Evolutionary conservation across 108 stramenopile species (phyloP).

Genomic region (Nitzschia palea): DNA sequence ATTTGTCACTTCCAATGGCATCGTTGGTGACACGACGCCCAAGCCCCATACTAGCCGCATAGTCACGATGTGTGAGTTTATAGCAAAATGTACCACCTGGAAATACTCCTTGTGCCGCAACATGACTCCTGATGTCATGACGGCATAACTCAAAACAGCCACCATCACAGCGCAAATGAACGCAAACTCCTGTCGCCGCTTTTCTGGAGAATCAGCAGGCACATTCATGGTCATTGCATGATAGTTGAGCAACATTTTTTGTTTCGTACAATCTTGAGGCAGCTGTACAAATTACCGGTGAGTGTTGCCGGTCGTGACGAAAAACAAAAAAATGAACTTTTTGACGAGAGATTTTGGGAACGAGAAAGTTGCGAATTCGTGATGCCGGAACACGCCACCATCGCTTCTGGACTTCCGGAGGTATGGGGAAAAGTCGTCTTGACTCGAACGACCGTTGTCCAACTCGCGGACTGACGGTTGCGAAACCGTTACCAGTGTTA

Average conservation of each 20-base stretch:
- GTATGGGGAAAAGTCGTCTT: too few relatives aligned
- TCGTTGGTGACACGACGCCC: constrained; percentile 17
- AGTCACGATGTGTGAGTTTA: constrained; percentile 59
- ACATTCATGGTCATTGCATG: constrained; percentile 76
- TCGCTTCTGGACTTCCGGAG: too few relatives aligned
- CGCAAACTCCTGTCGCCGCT: constrained; percentile 52
- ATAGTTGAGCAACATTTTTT: constrained; percentile 63
- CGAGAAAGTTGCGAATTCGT: too few relatives aligned
- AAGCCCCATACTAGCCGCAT: constrained; percentile 52
- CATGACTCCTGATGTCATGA: constrained; percentile 55
- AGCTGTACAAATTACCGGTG: too few relatives aligned
- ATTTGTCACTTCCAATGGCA: constrained; percentile 18
- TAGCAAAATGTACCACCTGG: constrained; percentile 70
- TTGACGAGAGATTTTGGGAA: too few relatives aligned
- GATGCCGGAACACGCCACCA: too few relatives aligned
- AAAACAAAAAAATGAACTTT: too few relatives aligned
- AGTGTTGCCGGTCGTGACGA: too few relatives aligned
- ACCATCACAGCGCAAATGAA: constrained; percentile 57
- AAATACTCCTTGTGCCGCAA: constrained; percentile 41
- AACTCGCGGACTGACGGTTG: too few relatives aligned
- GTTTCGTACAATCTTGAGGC: too few relatives aligned
- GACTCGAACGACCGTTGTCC: too few relatives aligned
- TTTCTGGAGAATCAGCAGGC: constrained; percentile 47
- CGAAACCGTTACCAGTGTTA: too few relatives aligned
- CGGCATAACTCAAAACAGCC: constrained; percentile 32